phyloP scores from a whole-genome alignment of 345 rosid species.

The Citrus hindsii region DNA sequence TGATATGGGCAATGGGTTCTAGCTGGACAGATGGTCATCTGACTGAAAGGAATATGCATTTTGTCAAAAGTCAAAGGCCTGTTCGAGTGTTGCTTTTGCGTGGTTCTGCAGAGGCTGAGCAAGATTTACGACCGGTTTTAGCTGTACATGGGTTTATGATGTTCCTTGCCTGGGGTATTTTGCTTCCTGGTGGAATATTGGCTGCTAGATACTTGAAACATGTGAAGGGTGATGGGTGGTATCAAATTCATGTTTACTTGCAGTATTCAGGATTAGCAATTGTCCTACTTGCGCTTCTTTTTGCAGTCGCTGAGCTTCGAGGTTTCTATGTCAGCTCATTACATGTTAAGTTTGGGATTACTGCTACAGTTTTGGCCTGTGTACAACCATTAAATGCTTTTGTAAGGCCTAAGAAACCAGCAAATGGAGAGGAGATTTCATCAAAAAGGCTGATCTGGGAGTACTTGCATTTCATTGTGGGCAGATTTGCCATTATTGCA shows the following conservation, averaged over 20 bases:
- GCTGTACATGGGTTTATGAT: conserved; percentile 99
- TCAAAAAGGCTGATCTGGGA: conserved; percentile 73
- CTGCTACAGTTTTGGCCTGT: conserved; percentile 71
- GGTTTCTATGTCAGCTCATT: conserved; percentile 65
- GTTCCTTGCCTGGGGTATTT: conserved; percentile 99
- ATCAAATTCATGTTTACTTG: conserved; percentile 80
- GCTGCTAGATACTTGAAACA: conserved; percentile 90
- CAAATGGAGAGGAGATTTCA: conserved; percentile 50
- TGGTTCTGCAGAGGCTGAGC: conserved; percentile 93
- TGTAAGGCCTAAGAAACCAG: conserved; percentile 71
- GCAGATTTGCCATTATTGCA: conserved; percentile 54
- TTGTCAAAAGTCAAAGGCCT: conserved; percentile 83
- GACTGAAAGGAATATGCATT: conserved; percentile 91
- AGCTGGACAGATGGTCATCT: conserved; percentile 71
- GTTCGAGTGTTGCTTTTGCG: conserved; percentile 67
- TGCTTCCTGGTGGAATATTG: conserved; percentile 87
- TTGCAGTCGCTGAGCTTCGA: conserved; percentile 87
- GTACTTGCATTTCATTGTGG: conserved; percentile 66
- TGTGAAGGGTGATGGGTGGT: conserved; percentile 96
- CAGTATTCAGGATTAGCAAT: conserved; percentile 89
- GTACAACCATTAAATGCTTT: conserved; percentile 80
- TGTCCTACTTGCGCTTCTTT: conserved; percentile 76
- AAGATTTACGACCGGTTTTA: conserved; percentile 82
- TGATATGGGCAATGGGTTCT: conserved; percentile 95
- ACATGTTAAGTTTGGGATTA: conserved; percentile 80